phyloP scores from a whole-genome alignment of 371 early-diverging fungal species.

The Mucor indicus region DNA sequence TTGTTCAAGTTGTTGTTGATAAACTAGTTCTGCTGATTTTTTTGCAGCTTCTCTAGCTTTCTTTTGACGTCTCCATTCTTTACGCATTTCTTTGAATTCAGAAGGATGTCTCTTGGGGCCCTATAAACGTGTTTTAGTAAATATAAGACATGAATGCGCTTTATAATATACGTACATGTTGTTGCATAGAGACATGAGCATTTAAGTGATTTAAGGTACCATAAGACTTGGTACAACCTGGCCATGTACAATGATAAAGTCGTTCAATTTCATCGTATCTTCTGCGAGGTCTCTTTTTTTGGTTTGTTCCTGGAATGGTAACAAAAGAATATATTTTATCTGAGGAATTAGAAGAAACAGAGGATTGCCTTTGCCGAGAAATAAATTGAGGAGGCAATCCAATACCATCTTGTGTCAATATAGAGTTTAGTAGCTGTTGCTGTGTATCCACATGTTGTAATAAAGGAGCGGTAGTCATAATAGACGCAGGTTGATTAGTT shows the following conservation, averaged over 20 bases:
- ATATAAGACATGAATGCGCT: neutral
- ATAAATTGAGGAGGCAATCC: no score
- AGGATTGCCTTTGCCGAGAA: no score
- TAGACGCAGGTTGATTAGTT: no score
- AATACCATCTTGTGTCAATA: no score
- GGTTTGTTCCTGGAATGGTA: constrained; percentile 54
- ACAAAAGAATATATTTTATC: constrained; percentile 63
- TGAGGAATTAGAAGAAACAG: no score
- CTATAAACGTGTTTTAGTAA: constrained; percentile 4
- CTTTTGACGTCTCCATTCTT: constrained; percentile 46
- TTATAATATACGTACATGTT: constrained; percentile 46
- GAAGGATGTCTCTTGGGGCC: constrained; percentile 39
- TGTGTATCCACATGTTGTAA: no score
- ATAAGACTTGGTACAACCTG: constrained; percentile 62
- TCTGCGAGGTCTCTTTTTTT: constrained; percentile 63
- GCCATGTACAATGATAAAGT: constrained; percentile 63
- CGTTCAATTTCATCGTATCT: constrained; percentile 70
- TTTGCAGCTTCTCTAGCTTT: constrained; percentile 32
- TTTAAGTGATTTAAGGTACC: constrained; percentile 66
- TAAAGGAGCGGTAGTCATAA: no score
- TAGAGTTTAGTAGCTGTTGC: no score
- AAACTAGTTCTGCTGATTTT: constrained; percentile 14
- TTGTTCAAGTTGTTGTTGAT: constrained; percentile 12
- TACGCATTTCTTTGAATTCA: constrained; percentile 65
- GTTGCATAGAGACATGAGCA: constrained; percentile 51